phyloP scores from a whole-genome alignment of 768 basidiomycete species.

The Punctularia strigosozonata region DNA sequence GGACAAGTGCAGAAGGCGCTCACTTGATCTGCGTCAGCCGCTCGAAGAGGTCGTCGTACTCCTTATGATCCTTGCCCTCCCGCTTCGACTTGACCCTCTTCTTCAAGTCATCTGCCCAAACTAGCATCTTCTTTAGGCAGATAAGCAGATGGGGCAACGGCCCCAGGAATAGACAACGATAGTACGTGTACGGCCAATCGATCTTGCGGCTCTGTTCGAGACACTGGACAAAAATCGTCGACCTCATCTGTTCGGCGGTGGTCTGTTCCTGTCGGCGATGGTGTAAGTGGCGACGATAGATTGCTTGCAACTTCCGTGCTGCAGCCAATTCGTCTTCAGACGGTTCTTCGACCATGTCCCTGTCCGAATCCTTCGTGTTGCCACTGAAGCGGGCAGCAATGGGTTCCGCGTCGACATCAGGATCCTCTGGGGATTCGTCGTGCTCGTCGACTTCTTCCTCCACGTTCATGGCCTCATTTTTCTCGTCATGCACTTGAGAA shows the following conservation, averaged over 20 bases:
- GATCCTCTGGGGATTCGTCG: too few species aligned
- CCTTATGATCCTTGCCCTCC: slow-evolving; percentile 2
- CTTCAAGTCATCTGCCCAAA: neutral
- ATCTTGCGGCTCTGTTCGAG: neutral
- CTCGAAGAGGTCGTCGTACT: slow-evolving; percentile 5
- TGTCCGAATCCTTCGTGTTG: too few species aligned
- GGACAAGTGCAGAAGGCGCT: neutral
- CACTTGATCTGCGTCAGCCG: slow-evolving; percentile 6
- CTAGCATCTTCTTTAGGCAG: slow-evolving; percentile 1
- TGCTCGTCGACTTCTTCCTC: too few species aligned
- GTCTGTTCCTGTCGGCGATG: neutral
- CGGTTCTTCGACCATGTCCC: too few species aligned
- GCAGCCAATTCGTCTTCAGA: too few species aligned
- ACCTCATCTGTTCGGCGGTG: neutral
- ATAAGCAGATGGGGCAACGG: slow-evolving; percentile 3
- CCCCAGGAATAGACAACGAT: slow-evolving; percentile 3
- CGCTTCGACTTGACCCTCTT: neutral
- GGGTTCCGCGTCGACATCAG: too few species aligned
- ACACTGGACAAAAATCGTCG: neutral
- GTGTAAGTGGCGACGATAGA: neutral
- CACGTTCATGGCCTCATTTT: too few species aligned
- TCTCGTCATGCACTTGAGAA: too few species aligned
- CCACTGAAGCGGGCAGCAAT: too few species aligned
- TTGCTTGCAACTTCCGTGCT: neutral
- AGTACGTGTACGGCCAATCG: neutral